These are phyloP conservation scores for Brassica hybrid DNA, from an alignment of 441 rosid species.

Conservation along the genomic window DNA sequence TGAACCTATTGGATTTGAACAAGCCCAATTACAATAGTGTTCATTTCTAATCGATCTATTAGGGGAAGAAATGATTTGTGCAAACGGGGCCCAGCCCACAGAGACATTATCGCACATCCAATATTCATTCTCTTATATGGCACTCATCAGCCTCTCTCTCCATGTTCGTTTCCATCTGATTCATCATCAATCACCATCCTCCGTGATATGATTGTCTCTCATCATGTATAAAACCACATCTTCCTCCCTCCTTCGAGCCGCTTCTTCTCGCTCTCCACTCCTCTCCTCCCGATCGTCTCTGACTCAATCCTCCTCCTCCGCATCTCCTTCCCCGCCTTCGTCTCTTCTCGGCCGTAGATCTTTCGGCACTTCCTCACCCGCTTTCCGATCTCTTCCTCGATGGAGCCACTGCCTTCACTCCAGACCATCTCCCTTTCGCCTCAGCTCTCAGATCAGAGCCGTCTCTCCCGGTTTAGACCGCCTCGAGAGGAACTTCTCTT, in stretches of 20 bases:
- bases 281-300: slow-evolving; percentile 28
- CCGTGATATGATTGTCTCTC: slow-evolving; percentile 37
- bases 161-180: slow-evolving; percentile 39
- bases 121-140: slow-evolving; percentile 30
- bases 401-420: slow-evolving; percentile 82
- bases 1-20: no score
- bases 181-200: slow-evolving; percentile 15
- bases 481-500: slow-evolving; percentile 67
- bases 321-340: slow-evolving; percentile 41
- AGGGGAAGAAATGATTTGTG: not conserved
- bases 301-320: not conserved
- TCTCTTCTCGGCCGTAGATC: slow-evolving; percentile 52
- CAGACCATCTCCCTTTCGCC: slow-evolving; percentile 59
- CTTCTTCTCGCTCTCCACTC: slow-evolving; percentile 47
- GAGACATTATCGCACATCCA: not conserved
- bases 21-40: no score
- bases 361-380: slow-evolving; percentile 52
- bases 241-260: slow-evolving; percentile 68
- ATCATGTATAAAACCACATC: slow-evolving; percentile 76
- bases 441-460: slow-evolving; percentile 64
- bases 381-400: slow-evolving; percentile 65
- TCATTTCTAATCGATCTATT: no score
- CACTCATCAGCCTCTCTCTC: slow-evolving; percentile 58
- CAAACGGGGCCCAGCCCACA: not conserved
- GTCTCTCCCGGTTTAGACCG: slow-evolving; percentile 67